These are phyloP conservation scores for Gryganskiella cystojenkinii DNA, from an alignment of 192 early-diverging fungal genomes.

Conservation along the genomic window DNA sequence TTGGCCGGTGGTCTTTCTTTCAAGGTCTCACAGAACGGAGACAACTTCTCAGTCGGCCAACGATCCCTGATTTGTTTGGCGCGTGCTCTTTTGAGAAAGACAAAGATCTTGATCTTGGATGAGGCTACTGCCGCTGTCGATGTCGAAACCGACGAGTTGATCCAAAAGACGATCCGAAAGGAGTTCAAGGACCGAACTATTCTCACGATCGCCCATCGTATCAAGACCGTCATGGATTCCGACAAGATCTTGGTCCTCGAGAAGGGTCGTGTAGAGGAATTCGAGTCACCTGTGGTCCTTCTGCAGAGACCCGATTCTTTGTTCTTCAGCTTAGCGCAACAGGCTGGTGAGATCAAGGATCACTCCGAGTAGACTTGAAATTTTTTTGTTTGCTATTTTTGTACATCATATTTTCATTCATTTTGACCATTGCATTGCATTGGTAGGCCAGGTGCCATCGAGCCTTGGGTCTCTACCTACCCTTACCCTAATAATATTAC, in stretches of 20 bases:
- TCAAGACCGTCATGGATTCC: conserved; percentile 87
- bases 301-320: conserved; percentile 34
- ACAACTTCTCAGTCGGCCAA: conserved; percentile 65
- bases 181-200: conserved; percentile 83
- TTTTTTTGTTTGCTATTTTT: neutral
- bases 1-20: conserved; percentile 50
- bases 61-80: conserved; percentile 63
- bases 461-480: too few relatives aligned
- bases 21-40: conserved; percentile 56
- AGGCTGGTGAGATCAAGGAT: conserved; percentile 45
- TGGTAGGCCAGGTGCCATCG: neutral
- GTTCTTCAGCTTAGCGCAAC: conserved; percentile 62
- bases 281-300: conserved; percentile 38
- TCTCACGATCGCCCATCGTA: conserved; percentile 91
- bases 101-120: conserved; percentile 60
- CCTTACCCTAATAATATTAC: too few relatives aligned
- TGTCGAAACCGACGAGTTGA: conserved; percentile 83
- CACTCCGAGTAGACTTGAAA: neutral
- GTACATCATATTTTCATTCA: neutral
- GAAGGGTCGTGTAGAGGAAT: conserved; percentile 66
- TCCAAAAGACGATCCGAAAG: conserved; percentile 87
- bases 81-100: conserved; percentile 63
- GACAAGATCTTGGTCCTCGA: conserved; percentile 84
- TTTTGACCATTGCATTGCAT: too few relatives aligned
- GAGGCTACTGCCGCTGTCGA: conserved; percentile 77